phyloP scores from a whole-genome alignment of 306 rosid genomes.

The Vigna angularis region DNA sequence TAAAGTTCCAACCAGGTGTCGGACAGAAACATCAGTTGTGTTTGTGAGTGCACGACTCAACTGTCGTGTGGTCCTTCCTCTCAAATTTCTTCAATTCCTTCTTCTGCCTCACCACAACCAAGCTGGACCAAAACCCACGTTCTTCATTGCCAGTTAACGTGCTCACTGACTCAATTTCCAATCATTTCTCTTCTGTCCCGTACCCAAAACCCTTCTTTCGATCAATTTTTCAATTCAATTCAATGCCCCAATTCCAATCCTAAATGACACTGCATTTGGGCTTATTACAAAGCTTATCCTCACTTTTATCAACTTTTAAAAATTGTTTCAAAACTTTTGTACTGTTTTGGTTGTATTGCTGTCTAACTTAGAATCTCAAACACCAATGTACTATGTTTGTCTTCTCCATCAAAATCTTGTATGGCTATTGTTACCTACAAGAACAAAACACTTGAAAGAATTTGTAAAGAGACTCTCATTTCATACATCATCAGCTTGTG shows the following conservation, averaged over 20 bases:
- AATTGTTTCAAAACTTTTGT: background rate
- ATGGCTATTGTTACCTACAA: too few relatives aligned
- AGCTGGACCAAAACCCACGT: slow-evolving; percentile 16
- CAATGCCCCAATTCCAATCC: too few relatives aligned
- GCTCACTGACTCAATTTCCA: background rate
- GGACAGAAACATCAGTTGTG: slow-evolving; percentile 1
- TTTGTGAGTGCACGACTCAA: slow-evolving; percentile 4
- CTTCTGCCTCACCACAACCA: background rate
- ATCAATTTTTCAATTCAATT: background rate
- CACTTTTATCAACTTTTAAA: background rate
- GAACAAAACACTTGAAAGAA: too few relatives aligned
- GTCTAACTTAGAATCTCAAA: too few relatives aligned
- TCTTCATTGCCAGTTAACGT: background rate
- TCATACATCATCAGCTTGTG: too few relatives aligned
- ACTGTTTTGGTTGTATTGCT: too few relatives aligned
- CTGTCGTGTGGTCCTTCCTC: slow-evolving; percentile 8
- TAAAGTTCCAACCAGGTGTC: slow-evolving; percentile 24
- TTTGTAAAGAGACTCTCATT: too few relatives aligned
- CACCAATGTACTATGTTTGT: too few relatives aligned
- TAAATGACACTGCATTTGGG: too few relatives aligned
- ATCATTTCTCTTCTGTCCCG: slow-evolving; percentile 3
- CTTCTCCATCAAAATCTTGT: too few relatives aligned
- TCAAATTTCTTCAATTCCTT: background rate
- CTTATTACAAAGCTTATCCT: background rate
- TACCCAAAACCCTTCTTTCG: background rate